These are phyloP conservation scores for Hemileia vastatrix DNA, from an alignment of 1,284 basidiomycete genomes.

Conservation along the genomic window DNA sequence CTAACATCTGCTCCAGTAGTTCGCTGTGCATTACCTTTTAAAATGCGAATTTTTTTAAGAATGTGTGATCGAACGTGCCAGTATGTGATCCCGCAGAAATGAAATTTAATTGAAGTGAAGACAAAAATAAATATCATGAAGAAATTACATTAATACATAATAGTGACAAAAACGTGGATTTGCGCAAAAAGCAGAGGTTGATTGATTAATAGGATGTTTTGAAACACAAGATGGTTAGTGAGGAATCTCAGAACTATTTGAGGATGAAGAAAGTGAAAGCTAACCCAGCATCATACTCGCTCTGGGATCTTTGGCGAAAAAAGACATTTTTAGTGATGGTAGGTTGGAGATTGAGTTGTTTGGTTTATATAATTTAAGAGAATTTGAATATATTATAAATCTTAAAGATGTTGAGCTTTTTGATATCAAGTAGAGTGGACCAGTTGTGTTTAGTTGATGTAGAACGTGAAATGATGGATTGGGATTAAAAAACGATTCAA, in stretches of 20 bases:
- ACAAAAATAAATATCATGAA: slow-evolving; percentile 22
- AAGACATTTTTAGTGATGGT: slow-evolving; percentile 20
- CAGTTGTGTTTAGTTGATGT: too few species aligned
- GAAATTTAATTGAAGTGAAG: slow-evolving; percentile 2
- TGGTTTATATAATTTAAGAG: too few species aligned
- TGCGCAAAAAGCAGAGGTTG: slow-evolving; percentile 10
- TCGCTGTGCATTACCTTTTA: slow-evolving; percentile 25
- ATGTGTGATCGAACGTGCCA: background rate
- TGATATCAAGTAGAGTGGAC: too few species aligned
- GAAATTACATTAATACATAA: background rate
- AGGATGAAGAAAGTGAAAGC: slow-evolving; percentile 27
- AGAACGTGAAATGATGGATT: too few species aligned
- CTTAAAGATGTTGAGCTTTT: too few species aligned
- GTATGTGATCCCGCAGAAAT: background rate
- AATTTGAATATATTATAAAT: too few species aligned
- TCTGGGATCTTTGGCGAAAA: slow-evolving; percentile 32
- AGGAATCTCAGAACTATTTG: background rate
- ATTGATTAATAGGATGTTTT: background rate
- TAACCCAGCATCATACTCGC: slow-evolving; percentile 29
- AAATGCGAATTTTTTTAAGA: background rate
- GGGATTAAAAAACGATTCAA: too few species aligned
- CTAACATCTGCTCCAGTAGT: slow-evolving; percentile 29
- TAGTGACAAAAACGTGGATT: slow-evolving; percentile 10
- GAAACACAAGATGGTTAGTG: background rate
- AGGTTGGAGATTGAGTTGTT: too few species aligned